Base-by-base conservation (phyloP, 1,284 basidiomycete species). In the Cutaneotrichosporon mucoides region DNA sequence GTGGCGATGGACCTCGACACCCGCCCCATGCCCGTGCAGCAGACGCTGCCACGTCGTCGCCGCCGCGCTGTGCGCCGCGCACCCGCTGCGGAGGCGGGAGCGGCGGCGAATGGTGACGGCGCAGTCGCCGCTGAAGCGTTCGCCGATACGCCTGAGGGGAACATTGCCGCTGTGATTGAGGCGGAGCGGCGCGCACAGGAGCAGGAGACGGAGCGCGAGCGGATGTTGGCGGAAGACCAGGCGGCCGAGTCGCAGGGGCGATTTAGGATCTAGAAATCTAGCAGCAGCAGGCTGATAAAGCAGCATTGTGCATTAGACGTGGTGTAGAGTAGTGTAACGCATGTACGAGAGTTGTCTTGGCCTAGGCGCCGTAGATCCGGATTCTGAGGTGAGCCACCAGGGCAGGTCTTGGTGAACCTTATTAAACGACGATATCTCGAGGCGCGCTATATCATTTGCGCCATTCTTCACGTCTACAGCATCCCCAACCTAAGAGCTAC, bases 1-100 rank as follows among this genome's bases (percentile, higher is more conserved):
- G 87, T 98, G 50, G 83, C 92, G 3, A 80, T 94, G 57, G 96
- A 99, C 76, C 79, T 99, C 62, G 96, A 98, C 72, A 86, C 87
- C 51, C 84, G 95, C 49, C 83, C 85, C 13, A 93, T 97, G 88
- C 92, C 93, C 13, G 87, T 87, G 68, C 91, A 82, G 68, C 82
- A 81, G 67, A 82, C 81, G 10, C 68, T 82, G 2, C 81, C 81
- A 0, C 69, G 81, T 10, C 68, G 81, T 37, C 68, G 81, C 12
- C 62, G 81, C 46, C 70, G 81, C 55, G 66, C 79, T 53, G 55
- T 55, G 16, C 62, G 61, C 5, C 60, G 15, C 57, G 59, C 33
- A 15, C 36, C 33, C 41, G 24, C 24, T 24, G 42, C 50, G 3
- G 49, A 37, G 10, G 36, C 13, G 47, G 46, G 36, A 9, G 53